Percentiles rank a stretch among this genome's conserved stretches.
These are phyloP conservation scores for Nicotiana tomentosiformis DNA, from an alignment of 257 asterid genomes.

Conservation along the genomic window DNA sequence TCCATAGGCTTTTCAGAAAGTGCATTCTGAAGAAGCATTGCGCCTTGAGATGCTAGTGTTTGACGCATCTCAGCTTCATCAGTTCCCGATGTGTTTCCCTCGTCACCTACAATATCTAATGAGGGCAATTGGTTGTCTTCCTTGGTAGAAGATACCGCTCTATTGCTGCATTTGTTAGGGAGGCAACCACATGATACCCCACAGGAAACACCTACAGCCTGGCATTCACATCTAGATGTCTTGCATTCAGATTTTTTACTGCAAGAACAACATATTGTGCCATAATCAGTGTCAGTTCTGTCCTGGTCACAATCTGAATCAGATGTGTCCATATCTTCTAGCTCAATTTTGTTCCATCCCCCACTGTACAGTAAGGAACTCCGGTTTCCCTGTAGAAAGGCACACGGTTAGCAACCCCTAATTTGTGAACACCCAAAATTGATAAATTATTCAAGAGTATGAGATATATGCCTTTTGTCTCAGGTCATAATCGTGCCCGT, in stretches of 20 bases:
- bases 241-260: constrained; percentile 64
- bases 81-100: constrained; percentile 18
- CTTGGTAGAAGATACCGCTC: constrained; percentile 19
- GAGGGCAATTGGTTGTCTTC: constrained; percentile 9
- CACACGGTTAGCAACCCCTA: background rate
- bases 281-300: constrained; percentile 26
- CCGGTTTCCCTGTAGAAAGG: constrained; percentile 44
- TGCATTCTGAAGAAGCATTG: constrained; percentile 76
- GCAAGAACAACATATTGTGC: constrained; percentile 63
- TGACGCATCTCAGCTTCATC: constrained; percentile 39
- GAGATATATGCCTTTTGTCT: constrained; percentile 55
- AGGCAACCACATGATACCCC: constrained; percentile 52
- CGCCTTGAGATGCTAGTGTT: constrained; percentile 74
- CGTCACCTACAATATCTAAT: constrained; percentile 16
- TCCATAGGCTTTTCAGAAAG: constrained; percentile 50
- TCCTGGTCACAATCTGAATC: constrained; percentile 32
- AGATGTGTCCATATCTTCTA: constrained; percentile 85
- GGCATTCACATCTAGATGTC: constrained; percentile 75
- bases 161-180: constrained; percentile 55
- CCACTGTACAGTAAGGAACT: constrained; percentile 36
- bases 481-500: constrained; percentile 60
- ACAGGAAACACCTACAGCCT: constrained; percentile 53
- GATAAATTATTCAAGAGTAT: background rate
- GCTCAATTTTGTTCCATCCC: constrained; percentile 23
- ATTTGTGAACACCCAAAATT: background rate